Evolutionary conservation across 306 rosid species (phyloP), one percentile per base, ranked within the genome.

Genomic region (Astragalus membranaceus): DNA sequence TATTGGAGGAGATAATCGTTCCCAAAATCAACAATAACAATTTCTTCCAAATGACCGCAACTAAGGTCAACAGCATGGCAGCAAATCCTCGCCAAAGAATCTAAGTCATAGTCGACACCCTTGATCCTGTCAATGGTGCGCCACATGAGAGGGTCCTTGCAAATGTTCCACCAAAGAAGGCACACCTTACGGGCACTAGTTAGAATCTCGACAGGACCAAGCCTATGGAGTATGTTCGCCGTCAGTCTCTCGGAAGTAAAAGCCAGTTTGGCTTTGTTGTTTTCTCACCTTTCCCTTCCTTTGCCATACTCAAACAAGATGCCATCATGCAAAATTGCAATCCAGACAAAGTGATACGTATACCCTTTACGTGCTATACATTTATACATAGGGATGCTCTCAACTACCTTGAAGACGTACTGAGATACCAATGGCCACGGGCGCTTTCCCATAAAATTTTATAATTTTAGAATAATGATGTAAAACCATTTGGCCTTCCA

Each of bases 91-190:
- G 3, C 5, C 37, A 33, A 33, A 33, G 37, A 33, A 33, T 6
- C 37, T 5, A 33, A 33, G 3, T 5, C 37, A 6, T 33, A 33
- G 37, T 33, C 1, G 37, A 3, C 5, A 5, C 42, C 50, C 1
- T 10, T 3, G 6, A 6, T 9, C 78, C 82, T 79, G 60, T 79
- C 78, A 59, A 85, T 26, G 16, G 56, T 3, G 30, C 84, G 86
- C 90, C 86, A 83, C 77, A 76, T 30, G 4, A 48, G 37, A 36
- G 90, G 90, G 15, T 83, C 84, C 39, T 69, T 74, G 78, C 79
- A 78, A 67, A 83, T 65, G 8, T 61, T 56, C 47, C 75, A 69
- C 86, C 88, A 86, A 47, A 23, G 29, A 32, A 58, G 14, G 74
- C 90, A 86, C 58, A 83, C 90, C 11, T 0, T 13, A 57, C 72